phyloP scores from a whole-genome alignment of 1,139 yeast species.

The Debaryomycetaceae sp. region DNA sequence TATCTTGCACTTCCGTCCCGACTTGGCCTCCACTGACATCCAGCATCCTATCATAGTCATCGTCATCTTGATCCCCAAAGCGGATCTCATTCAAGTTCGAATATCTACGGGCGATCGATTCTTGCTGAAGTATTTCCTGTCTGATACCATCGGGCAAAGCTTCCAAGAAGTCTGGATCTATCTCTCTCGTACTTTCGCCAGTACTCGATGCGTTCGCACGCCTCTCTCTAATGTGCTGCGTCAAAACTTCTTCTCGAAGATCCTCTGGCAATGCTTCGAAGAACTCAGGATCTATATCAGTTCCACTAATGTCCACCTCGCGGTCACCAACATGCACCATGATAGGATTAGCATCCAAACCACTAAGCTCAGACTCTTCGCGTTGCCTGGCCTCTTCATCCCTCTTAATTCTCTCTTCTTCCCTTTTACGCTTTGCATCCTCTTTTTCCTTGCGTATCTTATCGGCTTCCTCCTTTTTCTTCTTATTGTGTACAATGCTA shows the following conservation, averaged over 20 bases:
- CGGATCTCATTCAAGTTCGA: conserved; percentile 20
- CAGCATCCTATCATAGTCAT: conserved; percentile 19
- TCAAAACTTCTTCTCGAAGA: conserved; percentile 87
- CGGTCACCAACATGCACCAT: conserved; percentile 74
- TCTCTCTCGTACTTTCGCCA: conserved; percentile 52
- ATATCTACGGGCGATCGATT: conserved; percentile 46
- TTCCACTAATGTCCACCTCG: conserved; percentile 80
- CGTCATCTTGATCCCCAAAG: conserved; percentile 23
- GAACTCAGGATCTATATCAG: conserved; percentile 91
- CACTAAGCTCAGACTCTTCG: neutral
- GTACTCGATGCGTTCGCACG: conserved; percentile 49
- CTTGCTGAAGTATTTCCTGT: conserved; percentile 70
- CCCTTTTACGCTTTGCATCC: conserved; percentile 28
- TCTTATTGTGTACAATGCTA: conserved; percentile 28
- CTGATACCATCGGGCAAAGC: conserved; percentile 78
- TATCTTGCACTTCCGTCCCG: neutral
- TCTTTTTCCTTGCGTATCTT: conserved; percentile 26
- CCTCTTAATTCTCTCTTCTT: conserved; percentile 32
- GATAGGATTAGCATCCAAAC: conserved; percentile 40
- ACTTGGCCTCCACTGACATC: conserved; percentile 12
- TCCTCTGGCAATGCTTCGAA: conserved; percentile 89
- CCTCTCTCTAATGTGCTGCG: conserved; percentile 77
- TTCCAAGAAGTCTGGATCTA: conserved; percentile 77
- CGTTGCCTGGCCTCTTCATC: conserved; percentile 34
- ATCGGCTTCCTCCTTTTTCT: conserved; percentile 30